Conservation (phyloP, 2,329 filamentous ascomycete species). For the Drechslerella coelobrocha region DNA sequence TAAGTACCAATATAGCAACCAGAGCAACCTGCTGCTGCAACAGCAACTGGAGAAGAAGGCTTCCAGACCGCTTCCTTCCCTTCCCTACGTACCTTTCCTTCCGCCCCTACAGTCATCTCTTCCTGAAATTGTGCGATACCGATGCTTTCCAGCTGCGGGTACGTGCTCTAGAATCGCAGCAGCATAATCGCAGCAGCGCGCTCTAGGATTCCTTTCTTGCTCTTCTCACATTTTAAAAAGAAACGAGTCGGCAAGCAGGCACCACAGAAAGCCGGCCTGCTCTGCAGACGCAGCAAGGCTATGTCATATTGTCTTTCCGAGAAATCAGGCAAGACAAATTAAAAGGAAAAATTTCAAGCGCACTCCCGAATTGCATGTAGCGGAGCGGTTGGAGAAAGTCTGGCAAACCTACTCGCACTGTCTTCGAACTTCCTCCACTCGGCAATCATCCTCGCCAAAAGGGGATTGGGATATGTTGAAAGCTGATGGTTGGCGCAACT, state of each 20-base stretch:
- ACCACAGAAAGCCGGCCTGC: not conserved
- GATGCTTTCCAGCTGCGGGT: not conserved
- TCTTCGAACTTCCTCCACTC: constrained; percentile 50
- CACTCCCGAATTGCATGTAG: constrained; percentile 4
- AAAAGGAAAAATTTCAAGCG: not conserved
- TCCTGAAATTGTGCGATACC: not conserved
- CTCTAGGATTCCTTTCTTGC: not conserved
- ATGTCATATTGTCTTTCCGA: not conserved
- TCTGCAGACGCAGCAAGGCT: constrained; percentile 2
- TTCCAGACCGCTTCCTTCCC: constrained; percentile 5
- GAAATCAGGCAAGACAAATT: not conserved
- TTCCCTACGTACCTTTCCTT: not conserved
- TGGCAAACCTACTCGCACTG: constrained; percentile 48
- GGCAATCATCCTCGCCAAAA: constrained; percentile 49
- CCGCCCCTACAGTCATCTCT: not conserved
- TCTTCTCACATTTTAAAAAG: constrained; percentile 1
- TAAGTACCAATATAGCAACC: constrained; percentile 1
- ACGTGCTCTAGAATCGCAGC: not conserved
- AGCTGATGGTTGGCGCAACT: constrained; percentile 9
- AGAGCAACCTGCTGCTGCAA: not conserved
- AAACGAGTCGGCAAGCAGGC: not conserved
- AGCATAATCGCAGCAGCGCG: not conserved
- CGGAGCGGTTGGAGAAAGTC: constrained; percentile 20
- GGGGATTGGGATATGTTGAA: constrained; percentile 22
- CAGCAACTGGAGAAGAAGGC: not conserved